Evolutionary conservation across 805 yeast species (phyloP).

Genomic region (Saccharomycopsis malanga): DNA sequence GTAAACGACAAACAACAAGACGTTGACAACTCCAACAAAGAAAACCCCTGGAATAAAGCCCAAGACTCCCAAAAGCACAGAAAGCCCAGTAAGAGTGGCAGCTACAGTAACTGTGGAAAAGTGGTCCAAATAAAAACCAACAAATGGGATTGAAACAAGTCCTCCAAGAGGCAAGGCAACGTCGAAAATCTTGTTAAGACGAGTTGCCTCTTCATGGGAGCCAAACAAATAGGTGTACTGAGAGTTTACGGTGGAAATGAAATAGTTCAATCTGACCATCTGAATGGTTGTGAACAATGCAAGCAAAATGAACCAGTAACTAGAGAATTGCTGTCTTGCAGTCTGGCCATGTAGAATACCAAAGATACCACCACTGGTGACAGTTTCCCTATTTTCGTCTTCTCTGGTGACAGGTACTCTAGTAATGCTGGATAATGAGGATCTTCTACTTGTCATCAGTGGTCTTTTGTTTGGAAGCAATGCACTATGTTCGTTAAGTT

Average conservation of each 20-base stretch:
- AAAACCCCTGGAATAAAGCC: conserved; percentile 49
- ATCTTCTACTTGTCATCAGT: conserved; percentile 16
- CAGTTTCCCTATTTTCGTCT: conserved; percentile 9
- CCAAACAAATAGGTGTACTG: conserved; percentile 73
- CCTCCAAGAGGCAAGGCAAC: conserved; percentile 87
- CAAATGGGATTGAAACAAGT: conserved; percentile 75
- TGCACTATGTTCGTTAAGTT: conserved; percentile 10
- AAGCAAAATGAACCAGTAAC: conserved; percentile 73
- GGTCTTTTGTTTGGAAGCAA: conserved; percentile 1
- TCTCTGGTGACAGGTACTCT: conserved; percentile 12
- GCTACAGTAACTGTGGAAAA: conserved; percentile 54
- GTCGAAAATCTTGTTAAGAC: conserved; percentile 71
- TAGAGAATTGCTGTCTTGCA: conserved; percentile 40
- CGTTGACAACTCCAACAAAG: conserved; percentile 56
- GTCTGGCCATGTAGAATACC: conserved; percentile 69
- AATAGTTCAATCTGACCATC: conserved; percentile 88
- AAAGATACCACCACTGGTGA: conserved; percentile 43
- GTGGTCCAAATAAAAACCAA: conserved; percentile 74
- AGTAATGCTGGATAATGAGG: conserved; percentile 19
- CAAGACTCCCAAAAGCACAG: conserved; percentile 59
- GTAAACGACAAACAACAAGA: conserved; percentile 64
- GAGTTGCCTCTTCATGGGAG: conserved; percentile 42
- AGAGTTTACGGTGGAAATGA: conserved; percentile 80
- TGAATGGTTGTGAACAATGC: conserved; percentile 73
- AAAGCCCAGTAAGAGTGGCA: conserved; percentile 42